Percentiles rank a stretch among this genome's conserved stretches.
Conservation (phyloP, 257 asterid species). For the Plantago major region DNA sequence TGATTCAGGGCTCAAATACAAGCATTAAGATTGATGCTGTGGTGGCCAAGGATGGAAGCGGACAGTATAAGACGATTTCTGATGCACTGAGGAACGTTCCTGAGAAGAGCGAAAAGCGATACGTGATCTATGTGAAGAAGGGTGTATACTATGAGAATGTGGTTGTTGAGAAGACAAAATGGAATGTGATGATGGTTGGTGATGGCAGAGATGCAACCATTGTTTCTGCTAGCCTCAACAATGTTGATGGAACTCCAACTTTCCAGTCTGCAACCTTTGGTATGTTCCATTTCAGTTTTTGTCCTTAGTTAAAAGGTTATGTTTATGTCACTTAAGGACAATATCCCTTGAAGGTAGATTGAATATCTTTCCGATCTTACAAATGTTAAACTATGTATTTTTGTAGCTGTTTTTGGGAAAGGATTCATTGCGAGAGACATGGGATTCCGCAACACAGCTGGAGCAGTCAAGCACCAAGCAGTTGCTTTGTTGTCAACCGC, state of each 20-base stretch:
- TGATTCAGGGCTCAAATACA: constrained; percentile 5
- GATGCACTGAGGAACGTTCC: constrained; percentile 17
- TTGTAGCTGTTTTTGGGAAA: not conserved
- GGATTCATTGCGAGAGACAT: constrained; percentile 1
- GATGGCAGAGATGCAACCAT: constrained; percentile 14
- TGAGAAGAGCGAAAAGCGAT: not conserved
- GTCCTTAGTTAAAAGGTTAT: no score
- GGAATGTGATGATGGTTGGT: constrained; percentile 24
- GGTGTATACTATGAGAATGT: constrained; percentile 22
- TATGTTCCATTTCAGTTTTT: not conserved
- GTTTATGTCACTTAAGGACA: no score
- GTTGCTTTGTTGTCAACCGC: not conserved
- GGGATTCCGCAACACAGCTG: not conserved
- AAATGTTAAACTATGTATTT: no score
- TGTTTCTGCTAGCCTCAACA: constrained; percentile 13
- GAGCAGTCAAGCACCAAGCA: not conserved
- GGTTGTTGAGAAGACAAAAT: constrained; percentile 12
- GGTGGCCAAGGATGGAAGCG: constrained; percentile 23
- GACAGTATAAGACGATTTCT: constrained; percentile 8
- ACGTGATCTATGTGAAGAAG: constrained; percentile 14
- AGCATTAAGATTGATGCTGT: constrained; percentile 15
- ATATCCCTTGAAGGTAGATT: no score
- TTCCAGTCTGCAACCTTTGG: constrained; percentile 23
- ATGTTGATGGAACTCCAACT: constrained; percentile 23
- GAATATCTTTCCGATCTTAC: no score